Evolutionary conservation across 2,329 filamentous ascomycete genomes (phyloP), one percentile per base, ranked within the genome.

Genomic region (Talaromyces sp.): DNA sequence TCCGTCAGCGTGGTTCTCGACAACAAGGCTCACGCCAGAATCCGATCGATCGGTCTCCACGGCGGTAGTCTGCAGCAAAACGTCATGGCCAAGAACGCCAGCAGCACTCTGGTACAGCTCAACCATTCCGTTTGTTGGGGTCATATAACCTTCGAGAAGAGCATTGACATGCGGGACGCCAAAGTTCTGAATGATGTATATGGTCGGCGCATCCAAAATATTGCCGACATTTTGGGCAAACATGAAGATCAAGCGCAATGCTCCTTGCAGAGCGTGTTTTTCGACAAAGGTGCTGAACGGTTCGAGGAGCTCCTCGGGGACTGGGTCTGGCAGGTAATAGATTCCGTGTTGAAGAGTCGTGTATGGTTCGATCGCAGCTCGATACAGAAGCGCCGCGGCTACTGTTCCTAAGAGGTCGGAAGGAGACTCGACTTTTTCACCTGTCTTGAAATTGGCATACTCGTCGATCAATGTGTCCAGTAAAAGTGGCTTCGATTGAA

Each of bases 231-330:
- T 41, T 9, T 19, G 31, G 38, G 43, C 27, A 43, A 54, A 54
- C 51, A 29, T 35, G 11, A 35, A 29, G 19, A 54, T 10, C 27
- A 54, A 17, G 27, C 31, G 51, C 26, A 54, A 19, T 29, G 26
- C 51, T 3, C 79, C 81, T n/a, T 73, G 67, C 3, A 84, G 66
- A n/a, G 72, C 66, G 66, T 83, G 76, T 66, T 83, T 82, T 43
- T 71, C 65, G 12, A 79, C 70, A 58, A 82, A 83, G 4, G 80
- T 71, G 19, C 77, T 74, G 60, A 80, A 83, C 2, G 79, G 74
- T 3, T 81, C 66, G 21, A 79, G 65, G 3, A 84, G 69, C 43
- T 81, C 80, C 38, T 75, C 71, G 0, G 80, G 79, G 0, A 81
- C 74, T 5, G 74, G 71, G 17, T 70, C 64, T 0, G 79, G 75